Conservation (phyloP, 208 protist genomes). For the Histomonas meleagridis region DNA sequence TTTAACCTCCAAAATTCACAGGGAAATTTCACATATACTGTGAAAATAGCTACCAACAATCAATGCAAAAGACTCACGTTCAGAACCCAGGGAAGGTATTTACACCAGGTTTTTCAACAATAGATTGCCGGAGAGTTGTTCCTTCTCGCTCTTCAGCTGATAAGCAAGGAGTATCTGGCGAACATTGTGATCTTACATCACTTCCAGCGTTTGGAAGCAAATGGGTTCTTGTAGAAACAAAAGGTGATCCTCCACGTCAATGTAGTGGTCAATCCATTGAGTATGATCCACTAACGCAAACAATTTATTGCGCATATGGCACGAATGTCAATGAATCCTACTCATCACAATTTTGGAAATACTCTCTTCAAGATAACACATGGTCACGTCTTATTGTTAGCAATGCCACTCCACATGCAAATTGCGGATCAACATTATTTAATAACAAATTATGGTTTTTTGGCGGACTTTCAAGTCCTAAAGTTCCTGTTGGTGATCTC, state of each 20-base stretch:
- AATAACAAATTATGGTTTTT: background rate
- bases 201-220: background rate
- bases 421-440: background rate
- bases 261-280: background rate
- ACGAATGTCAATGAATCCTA: background rate
- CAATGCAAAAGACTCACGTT: no score
- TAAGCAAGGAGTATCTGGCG: no score
- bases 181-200: background rate
- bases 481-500: background rate
- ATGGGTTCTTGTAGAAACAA: background rate
- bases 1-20: no score
- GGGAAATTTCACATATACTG: no score
- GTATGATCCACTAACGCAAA: background rate
- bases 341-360: background rate
- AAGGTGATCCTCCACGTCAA: background rate
- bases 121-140: no score
- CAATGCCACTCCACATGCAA: background rate
- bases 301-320: background rate
- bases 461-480: background rate
- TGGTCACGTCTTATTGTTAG: background rate
- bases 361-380: background rate
- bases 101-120: no score
- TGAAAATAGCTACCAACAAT: no score
- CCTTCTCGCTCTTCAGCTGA: no score
- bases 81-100: no score